Conservation (phyloP, 441 rosid genomes). For the Sinapis alba region DNA sequence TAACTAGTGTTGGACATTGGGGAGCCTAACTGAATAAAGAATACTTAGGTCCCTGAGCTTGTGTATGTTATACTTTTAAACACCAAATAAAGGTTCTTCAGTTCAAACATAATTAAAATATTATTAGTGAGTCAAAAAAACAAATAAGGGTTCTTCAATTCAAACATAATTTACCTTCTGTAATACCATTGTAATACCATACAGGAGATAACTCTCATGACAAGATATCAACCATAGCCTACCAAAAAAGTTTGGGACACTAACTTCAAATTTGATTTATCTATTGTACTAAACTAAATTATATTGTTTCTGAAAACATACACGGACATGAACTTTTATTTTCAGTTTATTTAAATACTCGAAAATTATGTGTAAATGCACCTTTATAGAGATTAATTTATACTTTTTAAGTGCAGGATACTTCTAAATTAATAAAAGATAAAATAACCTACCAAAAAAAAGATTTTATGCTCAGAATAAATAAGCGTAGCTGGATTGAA, state of each 20-base stretch:
- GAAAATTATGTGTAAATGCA: too few species aligned
- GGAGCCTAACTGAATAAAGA: conserved; percentile 39
- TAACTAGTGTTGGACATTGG: conserved; percentile 30
- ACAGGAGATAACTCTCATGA: neutral
- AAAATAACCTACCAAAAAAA: neutral
- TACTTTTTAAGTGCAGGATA: too few species aligned
- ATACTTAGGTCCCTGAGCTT: conserved; percentile 22
- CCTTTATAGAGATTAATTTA: too few species aligned
- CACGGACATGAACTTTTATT: too few species aligned
- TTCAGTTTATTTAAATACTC: too few species aligned
- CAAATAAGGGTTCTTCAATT: neutral
- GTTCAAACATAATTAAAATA: neutral
- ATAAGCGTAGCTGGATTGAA: neutral
- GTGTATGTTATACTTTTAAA: neutral
- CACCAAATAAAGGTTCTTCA: neutral
- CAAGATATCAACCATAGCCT: neutral
- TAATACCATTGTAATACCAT: neutral
- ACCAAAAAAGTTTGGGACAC: too few species aligned
- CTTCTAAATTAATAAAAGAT: too few species aligned
- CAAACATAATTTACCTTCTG: too few species aligned
- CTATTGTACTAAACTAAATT: too few species aligned
- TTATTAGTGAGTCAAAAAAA: too few species aligned
- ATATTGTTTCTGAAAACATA: too few species aligned
- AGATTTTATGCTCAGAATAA: neutral
- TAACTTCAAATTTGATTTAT: too few species aligned